Evolutionary conservation across 1,139 yeast species (phyloP).

Genomic region (Lodderomyces beijingensis): DNA sequence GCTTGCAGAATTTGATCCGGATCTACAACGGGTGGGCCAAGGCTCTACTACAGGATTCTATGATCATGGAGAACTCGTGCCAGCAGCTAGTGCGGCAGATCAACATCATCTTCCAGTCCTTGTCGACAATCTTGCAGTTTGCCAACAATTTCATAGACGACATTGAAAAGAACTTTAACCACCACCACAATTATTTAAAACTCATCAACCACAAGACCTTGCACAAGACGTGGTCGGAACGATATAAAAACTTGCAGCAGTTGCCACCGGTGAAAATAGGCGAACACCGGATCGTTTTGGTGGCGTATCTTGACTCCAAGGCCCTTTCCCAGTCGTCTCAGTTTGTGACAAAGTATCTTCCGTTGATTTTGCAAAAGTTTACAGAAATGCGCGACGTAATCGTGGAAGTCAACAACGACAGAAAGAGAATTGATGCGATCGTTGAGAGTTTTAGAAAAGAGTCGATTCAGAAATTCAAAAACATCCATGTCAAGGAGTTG

Average conservation of each 20-base stretch:
- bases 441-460: slow-evolving; percentile 34
- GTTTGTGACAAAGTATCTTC: slow-evolving; percentile 24
- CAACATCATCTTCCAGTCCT: slow-evolving; percentile 45
- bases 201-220: slow-evolving; percentile 46
- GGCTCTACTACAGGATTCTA: slow-evolving; percentile 19
- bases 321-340: slow-evolving; percentile 21
- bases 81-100: slow-evolving; percentile 23
- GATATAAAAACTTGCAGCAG: slow-evolving; percentile 35
- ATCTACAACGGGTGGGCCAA: slow-evolving; percentile 27
- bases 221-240: slow-evolving; percentile 44
- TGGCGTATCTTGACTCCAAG: slow-evolving; percentile 24
- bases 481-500: slow-evolving; percentile 10
- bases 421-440: slow-evolving; percentile 24
- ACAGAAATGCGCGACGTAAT: slow-evolving; percentile 35
- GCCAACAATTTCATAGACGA: slow-evolving; percentile 48
- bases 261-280: slow-evolving; percentile 26
- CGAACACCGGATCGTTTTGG: slow-evolving; percentile 14
- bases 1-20: slow-evolving; percentile 9
- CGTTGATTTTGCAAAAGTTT: slow-evolving; percentile 31
- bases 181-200: slow-evolving; percentile 43
- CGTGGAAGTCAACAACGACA: slow-evolving; percentile 24
- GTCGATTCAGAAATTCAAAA: slow-evolving; percentile 30
- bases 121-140: slow-evolving; percentile 57
- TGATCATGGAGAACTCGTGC: slow-evolving; percentile 18
- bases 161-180: slow-evolving; percentile 49